Evolutionary conservation across 2,329 filamentous ascomycete genomes (phyloP).

Genomic region (Fonsecaea nubica): DNA sequence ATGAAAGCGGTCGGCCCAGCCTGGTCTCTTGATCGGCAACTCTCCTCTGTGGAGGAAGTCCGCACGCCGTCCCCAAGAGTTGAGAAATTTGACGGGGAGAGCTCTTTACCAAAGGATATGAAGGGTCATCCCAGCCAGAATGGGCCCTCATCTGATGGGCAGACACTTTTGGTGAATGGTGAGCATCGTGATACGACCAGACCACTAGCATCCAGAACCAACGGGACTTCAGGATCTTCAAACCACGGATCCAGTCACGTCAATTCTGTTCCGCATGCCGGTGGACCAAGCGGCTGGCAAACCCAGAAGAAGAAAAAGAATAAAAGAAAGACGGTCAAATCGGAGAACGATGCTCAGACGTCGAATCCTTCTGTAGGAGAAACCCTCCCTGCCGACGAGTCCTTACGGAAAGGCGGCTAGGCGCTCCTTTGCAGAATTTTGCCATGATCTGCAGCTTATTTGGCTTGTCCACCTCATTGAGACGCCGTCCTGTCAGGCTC

Average conservation of each 20-base stretch:
- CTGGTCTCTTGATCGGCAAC: slow-evolving; percentile 36
- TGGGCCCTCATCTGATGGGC: slow-evolving; percentile 5
- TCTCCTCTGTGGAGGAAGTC: slow-evolving; percentile 43
- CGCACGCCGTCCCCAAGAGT: slow-evolving; percentile 42
- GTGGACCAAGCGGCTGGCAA: slow-evolving; percentile 46
- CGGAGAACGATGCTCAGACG: slow-evolving; percentile 44
- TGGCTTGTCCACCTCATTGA: background rate
- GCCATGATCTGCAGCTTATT: slow-evolving; percentile 13
- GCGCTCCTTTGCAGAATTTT: slow-evolving; percentile 32
- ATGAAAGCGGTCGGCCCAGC: slow-evolving; percentile 16
- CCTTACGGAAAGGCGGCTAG: slow-evolving; percentile 55
- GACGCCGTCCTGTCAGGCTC: background rate
- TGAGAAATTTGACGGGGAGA: slow-evolving; percentile 18
- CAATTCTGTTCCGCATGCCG: slow-evolving; percentile 5
- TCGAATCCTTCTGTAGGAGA: slow-evolving; percentile 46
- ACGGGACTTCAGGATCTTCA: slow-evolving; percentile 40
- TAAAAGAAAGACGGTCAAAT: slow-evolving; percentile 51
- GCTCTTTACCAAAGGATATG: slow-evolving; percentile 10
- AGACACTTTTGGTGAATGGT: slow-evolving; percentile 24
- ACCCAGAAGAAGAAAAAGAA: slow-evolving; percentile 51
- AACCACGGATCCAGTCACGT: background rate
- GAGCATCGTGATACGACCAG: slow-evolving; percentile 47
- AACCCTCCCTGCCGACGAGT: slow-evolving; percentile 51
- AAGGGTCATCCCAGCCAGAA: background rate
- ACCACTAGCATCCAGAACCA: slow-evolving; percentile 48